Percentiles rank a stretch among this genome's conserved stretches.
phyloP scores from a whole-genome alignment of 345 rosid genomes.

The Camelina sativa region DNA sequence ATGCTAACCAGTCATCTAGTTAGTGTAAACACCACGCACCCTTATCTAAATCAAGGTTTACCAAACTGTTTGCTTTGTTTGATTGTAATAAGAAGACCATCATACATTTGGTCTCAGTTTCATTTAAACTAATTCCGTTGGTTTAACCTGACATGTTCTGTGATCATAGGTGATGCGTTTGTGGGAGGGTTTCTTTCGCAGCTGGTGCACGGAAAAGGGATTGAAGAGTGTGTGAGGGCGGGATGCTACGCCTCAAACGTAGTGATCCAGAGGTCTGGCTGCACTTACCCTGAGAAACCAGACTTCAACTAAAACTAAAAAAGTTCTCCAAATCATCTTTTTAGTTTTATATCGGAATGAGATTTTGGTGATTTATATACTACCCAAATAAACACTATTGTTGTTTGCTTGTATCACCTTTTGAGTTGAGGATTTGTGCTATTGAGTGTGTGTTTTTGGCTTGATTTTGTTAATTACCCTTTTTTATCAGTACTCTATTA shows the following conservation, averaged over 20 bases:
- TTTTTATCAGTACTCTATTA: not conserved
- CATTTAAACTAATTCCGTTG: not conserved
- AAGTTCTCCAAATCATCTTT: conserved; percentile 17
- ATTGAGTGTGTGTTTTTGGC: conserved; percentile 9
- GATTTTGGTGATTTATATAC: conserved; percentile 20
- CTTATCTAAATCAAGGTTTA: not conserved
- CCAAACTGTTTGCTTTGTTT: not conserved
- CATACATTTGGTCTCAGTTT: conserved; percentile 1
- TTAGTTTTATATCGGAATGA: not conserved
- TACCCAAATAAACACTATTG: conserved; percentile 29
- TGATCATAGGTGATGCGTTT: conserved; percentile 73
- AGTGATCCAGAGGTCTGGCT: conserved; percentile 92
- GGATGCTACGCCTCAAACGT: conserved; percentile 85
- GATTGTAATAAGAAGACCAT: not conserved
- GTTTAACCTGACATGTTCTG: not conserved
- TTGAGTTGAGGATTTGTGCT: conserved; percentile 15
- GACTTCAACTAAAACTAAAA: conserved; percentile 40
- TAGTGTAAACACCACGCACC: not conserved
- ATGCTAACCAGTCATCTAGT: not conserved
- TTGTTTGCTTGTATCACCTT: conserved; percentile 37
- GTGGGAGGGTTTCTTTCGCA: conserved; percentile 76
- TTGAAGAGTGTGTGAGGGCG: conserved; percentile 79
- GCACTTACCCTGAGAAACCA: conserved; percentile 74
- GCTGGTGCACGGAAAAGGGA: conserved; percentile 71
- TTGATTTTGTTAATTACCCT: not conserved